Base-by-base conservation (phyloP, 495 filamentous ascomycete species). In the Penicillium goetzii region DNA sequence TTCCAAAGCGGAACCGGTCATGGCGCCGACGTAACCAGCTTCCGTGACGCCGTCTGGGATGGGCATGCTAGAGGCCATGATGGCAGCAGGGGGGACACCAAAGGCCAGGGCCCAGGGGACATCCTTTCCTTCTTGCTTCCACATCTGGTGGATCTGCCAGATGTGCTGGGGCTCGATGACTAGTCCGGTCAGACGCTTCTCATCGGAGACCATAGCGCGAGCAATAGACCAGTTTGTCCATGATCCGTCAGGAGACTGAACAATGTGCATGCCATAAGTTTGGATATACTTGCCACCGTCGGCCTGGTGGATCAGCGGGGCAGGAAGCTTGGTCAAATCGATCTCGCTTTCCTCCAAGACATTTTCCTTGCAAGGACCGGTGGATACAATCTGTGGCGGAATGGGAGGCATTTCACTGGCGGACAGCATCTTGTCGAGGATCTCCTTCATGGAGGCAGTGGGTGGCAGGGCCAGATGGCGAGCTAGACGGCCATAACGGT, bases 181-280 rank as follows among this genome's bases (percentile, higher is more conserved):
- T 11, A 74, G 63, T 3, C 78, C 76, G 0, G 64, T 61, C 8
- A 81, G 41, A n/a, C 72, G 64, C 2, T 65, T 66, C 5, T 75
- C 70, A 23, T 73, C 77, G 19, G 62, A 62, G 3, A 80, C 69
- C 77, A 80, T 80, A 7, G 71, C 75, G 0, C 78, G 74, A 2
- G 72, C 68, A 62, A 81, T 81, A 0, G 78, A 78, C 77, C 78
- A 81, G 56, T 81, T 81, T 1, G 70, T 74, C 78, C 78, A 81
- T 17, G 56, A 61, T 14, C 70, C 72, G 59, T 77, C 76, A 10
- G 77, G 76, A 2, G 70, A 68, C 36, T 78, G 70, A 1, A 80
- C 65, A 21, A 79, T 61, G 54, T 80, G 70, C 68, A 81, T 74
- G 2, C 77, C 77, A 21, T 73, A 75, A 0, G 77, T 81, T 15